Percentiles rank a stretch among this genome's conserved stretches.
phyloP scores from a whole-genome alignment of 2,329 filamentous ascomycete genomes.

The Dactylellina haptotyla region DNA sequence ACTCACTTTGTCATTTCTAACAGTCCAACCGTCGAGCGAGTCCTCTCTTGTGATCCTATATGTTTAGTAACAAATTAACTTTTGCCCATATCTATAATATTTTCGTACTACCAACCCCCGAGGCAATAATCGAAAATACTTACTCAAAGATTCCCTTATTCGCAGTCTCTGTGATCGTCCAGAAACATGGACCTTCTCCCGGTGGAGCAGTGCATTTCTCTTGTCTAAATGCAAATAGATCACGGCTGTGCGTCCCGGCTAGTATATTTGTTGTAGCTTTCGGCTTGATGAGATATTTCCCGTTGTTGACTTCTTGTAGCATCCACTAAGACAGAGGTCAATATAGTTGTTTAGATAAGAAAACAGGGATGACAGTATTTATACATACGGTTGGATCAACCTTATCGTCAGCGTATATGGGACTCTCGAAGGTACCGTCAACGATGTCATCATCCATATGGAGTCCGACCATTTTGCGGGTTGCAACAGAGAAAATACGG shows the following conservation, averaged over 20 bases:
- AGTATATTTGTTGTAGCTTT: not conserved
- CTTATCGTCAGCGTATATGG: conserved; percentile 1
- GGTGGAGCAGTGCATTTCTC: not conserved
- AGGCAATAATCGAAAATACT: not conserved
- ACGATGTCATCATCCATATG: conserved; percentile 8
- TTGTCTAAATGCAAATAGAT: conserved; percentile 6
- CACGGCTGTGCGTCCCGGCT: conserved; percentile 3
- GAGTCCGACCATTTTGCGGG: conserved; percentile 18
- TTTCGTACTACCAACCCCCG: too few species aligned
- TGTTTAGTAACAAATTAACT: not conserved
- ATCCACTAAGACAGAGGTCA: not conserved
- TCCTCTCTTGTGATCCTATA: conserved; percentile 4
- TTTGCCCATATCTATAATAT: not conserved
- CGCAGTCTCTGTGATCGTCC: not conserved
- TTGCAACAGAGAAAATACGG: conserved; percentile 2
- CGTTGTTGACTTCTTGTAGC: conserved; percentile 6
- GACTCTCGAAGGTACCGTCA: not conserved
- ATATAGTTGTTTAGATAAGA: not conserved
- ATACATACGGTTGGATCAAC: conserved; percentile 1
- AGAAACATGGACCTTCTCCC: conserved; percentile 17
- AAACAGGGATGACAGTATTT: not conserved
- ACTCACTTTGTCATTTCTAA: conserved; percentile 1
- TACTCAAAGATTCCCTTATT: conserved; percentile 8
- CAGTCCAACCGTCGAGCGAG: conserved; percentile 4
- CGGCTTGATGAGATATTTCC: conserved; percentile 15